These are phyloP conservation scores for Venturia nashicola DNA, from an alignment of 2,329 filamentous ascomycete genomes.

Conservation along the genomic window DNA sequence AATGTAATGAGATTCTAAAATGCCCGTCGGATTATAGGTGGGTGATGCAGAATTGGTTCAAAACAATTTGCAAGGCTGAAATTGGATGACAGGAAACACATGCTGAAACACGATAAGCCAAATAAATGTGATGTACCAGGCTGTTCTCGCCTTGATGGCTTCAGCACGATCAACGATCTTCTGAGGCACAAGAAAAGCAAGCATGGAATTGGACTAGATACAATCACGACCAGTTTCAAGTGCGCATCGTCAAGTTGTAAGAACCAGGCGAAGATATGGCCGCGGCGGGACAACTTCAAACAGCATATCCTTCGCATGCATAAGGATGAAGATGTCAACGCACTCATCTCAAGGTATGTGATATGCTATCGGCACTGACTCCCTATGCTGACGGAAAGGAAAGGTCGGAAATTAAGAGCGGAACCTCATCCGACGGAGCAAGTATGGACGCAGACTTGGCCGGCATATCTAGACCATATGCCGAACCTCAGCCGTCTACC, in stretches of 20 bases:
- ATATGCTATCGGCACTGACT: neutral
- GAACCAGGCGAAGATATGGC: slow-evolving; percentile 59
- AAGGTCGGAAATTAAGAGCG: slow-evolving; percentile 1
- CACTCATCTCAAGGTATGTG: slow-evolving; percentile 36
- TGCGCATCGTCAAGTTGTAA: slow-evolving; percentile 48
- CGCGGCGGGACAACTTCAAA: slow-evolving; percentile 75
- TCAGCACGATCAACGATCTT: slow-evolving; percentile 70
- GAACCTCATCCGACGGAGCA: neutral
- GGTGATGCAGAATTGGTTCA: slow-evolving; percentile 10
- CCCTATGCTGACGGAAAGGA: neutral
- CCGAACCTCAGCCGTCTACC: neutral
- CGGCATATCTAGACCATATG: neutral
- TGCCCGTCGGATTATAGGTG: slow-evolving; percentile 26
- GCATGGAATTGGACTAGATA: slow-evolving; percentile 40
- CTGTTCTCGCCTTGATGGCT: slow-evolving; percentile 52
- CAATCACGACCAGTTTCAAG: slow-evolving; percentile 41
- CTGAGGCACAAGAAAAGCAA: slow-evolving; percentile 65
- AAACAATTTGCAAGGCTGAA: neutral
- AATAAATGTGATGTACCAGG: slow-evolving; percentile 45
- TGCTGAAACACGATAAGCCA: slow-evolving; percentile 55
- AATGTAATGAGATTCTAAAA: slow-evolving; percentile 18
- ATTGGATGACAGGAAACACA: slow-evolving; percentile 52
- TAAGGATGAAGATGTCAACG: slow-evolving; percentile 28
- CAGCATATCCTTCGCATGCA: slow-evolving; percentile 66
- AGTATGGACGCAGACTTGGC: neutral